Evolutionary conservation across 2,329 filamentous ascomycete species (phyloP).

Genomic region (Fusarium irregulare): DNA sequence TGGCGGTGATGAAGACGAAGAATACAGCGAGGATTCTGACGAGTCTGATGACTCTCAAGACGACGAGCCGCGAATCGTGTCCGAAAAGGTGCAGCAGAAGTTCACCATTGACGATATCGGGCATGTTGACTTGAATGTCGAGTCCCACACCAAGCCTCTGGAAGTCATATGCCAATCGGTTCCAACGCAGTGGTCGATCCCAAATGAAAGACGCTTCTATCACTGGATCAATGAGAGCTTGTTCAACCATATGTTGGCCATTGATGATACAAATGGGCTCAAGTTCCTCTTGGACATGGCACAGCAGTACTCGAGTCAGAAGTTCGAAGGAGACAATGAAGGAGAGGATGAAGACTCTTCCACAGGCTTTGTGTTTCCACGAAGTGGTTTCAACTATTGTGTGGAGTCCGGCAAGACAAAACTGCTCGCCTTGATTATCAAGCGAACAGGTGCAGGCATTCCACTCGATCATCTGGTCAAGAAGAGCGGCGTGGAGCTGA

Average conservation of each 20-base stretch:
- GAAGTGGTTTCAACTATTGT: conserved; percentile 56
- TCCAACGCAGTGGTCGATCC: conserved; percentile 48
- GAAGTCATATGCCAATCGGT: conserved; percentile 59
- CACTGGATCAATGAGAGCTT: conserved; percentile 38
- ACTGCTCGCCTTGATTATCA: conserved; percentile 73
- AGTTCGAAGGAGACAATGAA: conserved; percentile 50
- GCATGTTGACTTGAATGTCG: conserved; percentile 74
- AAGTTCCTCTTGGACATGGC: conserved; percentile 68
- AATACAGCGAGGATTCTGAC: conserved; percentile 46
- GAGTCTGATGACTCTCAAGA: conserved; percentile 45
- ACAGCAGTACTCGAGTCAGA: conserved; percentile 56
- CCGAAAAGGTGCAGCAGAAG: conserved; percentile 70
- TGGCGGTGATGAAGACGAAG: conserved; percentile 52
- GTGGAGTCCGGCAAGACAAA: conserved; percentile 63
- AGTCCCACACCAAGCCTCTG: conserved; percentile 69
- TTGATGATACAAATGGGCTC: conserved; percentile 66
- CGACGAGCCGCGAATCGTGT: conserved; percentile 58
- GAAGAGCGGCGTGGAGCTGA: conserved; percentile 71
- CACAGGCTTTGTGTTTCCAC: conserved; percentile 55
- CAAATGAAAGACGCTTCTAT: conserved; percentile 44
- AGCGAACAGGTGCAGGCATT: conserved; percentile 73
- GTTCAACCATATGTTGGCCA: conserved; percentile 60
- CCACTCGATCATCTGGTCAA: conserved; percentile 75
- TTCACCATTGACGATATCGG: conserved; percentile 84
- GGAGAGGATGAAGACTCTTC: conserved; percentile 50